Conservation (phyloP, 2,329 filamentous ascomycete species). For the Fusarium succisae region DNA sequence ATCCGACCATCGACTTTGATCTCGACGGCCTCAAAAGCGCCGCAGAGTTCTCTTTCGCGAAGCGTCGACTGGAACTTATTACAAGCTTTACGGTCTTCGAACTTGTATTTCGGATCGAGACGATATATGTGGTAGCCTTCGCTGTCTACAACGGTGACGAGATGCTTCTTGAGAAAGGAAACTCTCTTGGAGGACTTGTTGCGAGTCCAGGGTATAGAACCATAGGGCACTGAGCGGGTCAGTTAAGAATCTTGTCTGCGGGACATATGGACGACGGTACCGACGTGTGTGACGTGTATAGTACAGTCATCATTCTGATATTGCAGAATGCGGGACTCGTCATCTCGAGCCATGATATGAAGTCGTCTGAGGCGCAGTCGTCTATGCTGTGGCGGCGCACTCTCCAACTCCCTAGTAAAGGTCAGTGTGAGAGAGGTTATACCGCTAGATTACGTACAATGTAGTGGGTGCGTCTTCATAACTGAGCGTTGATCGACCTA, state of each 20-base stretch:
- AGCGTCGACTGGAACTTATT: too few relatives aligned
- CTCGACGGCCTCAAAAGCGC: too few relatives aligned
- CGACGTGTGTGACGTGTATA: not conserved
- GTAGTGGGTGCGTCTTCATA: constrained; percentile 5
- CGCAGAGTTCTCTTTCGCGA: too few relatives aligned
- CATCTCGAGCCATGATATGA: constrained; percentile 19
- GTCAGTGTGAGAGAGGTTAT: not conserved
- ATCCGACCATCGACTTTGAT: too few relatives aligned
- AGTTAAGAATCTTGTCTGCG: not conserved
- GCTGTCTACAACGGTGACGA: not conserved
- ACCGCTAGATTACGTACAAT: not conserved
- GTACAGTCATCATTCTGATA: constrained; percentile 11
- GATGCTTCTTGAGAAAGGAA: not conserved
- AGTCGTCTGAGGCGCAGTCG: not conserved
- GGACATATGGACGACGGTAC: not conserved
- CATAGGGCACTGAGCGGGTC: not conserved
- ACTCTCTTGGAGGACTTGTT: not conserved
- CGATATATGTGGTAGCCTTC: not conserved
- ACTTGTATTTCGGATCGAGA: too few relatives aligned
- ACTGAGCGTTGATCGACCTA: not conserved
- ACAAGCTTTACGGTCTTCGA: too few relatives aligned
- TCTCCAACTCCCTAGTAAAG: not conserved
- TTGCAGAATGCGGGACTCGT: constrained; percentile 13
- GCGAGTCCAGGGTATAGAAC: constrained; percentile 2
- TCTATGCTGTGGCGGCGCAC: too few relatives aligned